These are phyloP conservation scores for Wallacemonas sp. DNA, from an alignment of 208 protist genomes.

Conservation along the genomic window DNA sequence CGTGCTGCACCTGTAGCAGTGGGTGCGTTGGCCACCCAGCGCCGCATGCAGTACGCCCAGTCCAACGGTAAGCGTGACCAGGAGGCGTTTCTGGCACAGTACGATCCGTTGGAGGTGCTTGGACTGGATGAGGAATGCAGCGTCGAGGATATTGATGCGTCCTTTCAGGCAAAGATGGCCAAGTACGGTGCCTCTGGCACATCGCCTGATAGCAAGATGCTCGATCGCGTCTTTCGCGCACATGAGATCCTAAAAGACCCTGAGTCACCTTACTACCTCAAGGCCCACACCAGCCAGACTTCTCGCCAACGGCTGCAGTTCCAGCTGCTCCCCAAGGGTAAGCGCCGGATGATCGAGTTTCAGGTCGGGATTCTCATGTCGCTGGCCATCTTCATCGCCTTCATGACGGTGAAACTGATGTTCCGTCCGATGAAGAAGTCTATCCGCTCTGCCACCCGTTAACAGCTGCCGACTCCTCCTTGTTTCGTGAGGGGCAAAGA, in stretches of 20 bases:
- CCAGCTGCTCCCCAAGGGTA: constrained; percentile 71
- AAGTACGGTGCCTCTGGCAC: constrained; percentile 68
- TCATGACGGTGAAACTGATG: constrained; percentile 52
- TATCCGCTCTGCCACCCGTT: constrained; percentile 67
- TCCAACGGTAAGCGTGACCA: constrained; percentile 76
- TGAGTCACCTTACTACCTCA: constrained; percentile 76
- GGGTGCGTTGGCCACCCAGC: constrained; percentile 18
- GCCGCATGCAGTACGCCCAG: constrained; percentile 76
- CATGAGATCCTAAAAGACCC: constrained; percentile 85
- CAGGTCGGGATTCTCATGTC: constrained; percentile 63
- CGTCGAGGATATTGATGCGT: constrained; percentile 73
- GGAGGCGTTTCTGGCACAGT: constrained; percentile 85
- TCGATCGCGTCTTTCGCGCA: constrained; percentile 73
- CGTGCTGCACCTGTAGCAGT: background rate
- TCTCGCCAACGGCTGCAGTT: constrained; percentile 82
- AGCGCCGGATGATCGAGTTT: constrained; percentile 59
- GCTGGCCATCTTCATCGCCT: constrained; percentile 28
- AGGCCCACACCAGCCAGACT: constrained; percentile 66
- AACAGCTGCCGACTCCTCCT: background rate
- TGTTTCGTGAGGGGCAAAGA: constrained; percentile 8
- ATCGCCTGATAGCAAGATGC: constrained; percentile 65
- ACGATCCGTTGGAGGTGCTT: constrained; percentile 75
- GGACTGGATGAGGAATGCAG: constrained; percentile 59
- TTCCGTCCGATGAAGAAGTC: constrained; percentile 70
- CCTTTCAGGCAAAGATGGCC: constrained; percentile 52